phyloP scores from a whole-genome alignment of 768 basidiomycete species.

The Suillus lakei region DNA sequence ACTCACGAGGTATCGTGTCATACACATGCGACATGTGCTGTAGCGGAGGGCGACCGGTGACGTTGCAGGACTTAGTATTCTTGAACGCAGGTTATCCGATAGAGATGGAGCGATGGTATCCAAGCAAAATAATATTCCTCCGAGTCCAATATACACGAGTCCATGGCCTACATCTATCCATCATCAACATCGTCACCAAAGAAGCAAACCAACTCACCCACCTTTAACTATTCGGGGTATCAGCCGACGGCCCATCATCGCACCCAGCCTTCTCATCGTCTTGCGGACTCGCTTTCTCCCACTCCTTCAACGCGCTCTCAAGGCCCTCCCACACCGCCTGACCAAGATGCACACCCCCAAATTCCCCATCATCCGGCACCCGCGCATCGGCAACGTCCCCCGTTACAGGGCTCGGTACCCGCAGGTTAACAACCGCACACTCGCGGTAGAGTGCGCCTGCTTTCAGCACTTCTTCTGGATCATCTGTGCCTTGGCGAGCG shows the following conservation, averaged over 20 bases:
- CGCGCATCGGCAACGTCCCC: conserved; percentile 39
- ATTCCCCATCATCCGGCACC: conserved; percentile 66
- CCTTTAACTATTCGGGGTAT: conserved; percentile 26
- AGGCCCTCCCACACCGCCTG: conserved; percentile 79
- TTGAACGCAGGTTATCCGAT: no score
- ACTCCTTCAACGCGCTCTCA: conserved; percentile 66
- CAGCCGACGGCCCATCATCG: conserved; percentile 29
- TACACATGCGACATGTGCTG: no score
- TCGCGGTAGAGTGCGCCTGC: conserved; percentile 81
- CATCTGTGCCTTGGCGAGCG: conserved; percentile 28
- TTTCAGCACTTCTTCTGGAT: conserved; percentile 68
- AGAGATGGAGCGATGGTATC: no score
- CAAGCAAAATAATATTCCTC: neutral
- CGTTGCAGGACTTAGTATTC: no score
- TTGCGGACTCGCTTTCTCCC: conserved; percentile 51
- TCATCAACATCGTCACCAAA: neutral
- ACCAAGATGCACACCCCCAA: conserved; percentile 72
- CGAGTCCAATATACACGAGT: neutral
- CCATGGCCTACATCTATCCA: neutral
- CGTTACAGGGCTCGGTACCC: conserved; percentile 36
- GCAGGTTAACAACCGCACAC: conserved; percentile 64
- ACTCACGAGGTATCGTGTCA: no score
- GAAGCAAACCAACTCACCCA: neutral
- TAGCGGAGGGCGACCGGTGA: no score
- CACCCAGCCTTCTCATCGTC: conserved; percentile 23